Percentiles rank a stretch among this genome's conserved stretches.
Evolutionary conservation across 441 rosid genomes (phyloP).

Genomic region (Kokia cookei): DNA sequence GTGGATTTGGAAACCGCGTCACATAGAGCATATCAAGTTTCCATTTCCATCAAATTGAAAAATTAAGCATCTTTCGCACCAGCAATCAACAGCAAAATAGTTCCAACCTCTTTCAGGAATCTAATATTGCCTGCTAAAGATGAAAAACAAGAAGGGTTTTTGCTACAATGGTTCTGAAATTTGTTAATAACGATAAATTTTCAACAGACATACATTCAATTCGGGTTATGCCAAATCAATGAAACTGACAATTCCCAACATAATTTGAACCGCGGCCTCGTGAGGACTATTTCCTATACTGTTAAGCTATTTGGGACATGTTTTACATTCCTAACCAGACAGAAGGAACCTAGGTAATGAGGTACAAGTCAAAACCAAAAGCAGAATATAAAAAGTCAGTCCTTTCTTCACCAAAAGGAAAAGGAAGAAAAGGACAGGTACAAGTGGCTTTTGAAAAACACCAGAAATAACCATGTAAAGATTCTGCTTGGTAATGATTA

Average conservation of each 20-base stretch:
- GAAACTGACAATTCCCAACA: background rate
- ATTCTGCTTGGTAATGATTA: background rate
- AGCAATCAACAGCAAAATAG: background rate
- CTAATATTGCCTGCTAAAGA: background rate
- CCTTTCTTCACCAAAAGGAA: background rate
- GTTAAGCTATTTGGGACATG: background rate
- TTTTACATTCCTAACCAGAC: background rate
- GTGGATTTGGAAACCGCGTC: background rate
- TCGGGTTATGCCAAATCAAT: background rate
- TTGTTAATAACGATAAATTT: background rate
- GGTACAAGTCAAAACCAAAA: background rate
- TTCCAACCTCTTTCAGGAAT: background rate
- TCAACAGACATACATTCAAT: background rate
- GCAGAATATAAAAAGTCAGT: background rate
- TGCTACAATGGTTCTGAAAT: background rate
- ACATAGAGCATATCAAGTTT: background rate
- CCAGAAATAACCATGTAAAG: background rate
- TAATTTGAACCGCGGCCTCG: background rate
- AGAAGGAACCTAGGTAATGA: background rate
- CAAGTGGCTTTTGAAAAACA: background rate
- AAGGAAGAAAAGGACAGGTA: background rate
- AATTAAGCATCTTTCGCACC: background rate
- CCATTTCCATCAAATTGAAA: background rate
- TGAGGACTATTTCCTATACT: background rate
- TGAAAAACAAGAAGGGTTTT: background rate